Evolutionary conservation across 1,139 yeast genomes (phyloP), one percentile per base, ranked within the genome.

Genomic region (Zhuliangozyma parablackwelliae): DNA sequence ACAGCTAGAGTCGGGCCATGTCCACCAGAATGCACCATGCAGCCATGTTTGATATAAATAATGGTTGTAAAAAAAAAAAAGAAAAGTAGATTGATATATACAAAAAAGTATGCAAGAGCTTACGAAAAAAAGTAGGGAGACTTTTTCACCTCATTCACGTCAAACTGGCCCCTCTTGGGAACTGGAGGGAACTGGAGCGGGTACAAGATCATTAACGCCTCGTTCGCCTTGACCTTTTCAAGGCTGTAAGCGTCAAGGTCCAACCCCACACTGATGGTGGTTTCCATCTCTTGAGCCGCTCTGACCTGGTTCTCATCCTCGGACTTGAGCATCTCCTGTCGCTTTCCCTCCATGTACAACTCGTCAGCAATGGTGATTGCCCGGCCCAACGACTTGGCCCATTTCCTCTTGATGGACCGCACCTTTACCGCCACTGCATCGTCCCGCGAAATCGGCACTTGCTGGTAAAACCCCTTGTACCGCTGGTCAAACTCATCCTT

Each of bases 131-230:
- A 92, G 61, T 92, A 92, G 34, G 74, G 73, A 42, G 96, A 86
- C 33, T 81, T 75, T 51, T 75, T 74, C 37, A 92, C 82, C 43
- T 75, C 75, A 32, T 68, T 63, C 31, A 92, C 95, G 54, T 90
- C 95, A 53, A 90, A 87, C 26, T 80, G 81, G 32, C 97, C 98
- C 59, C 78, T 84, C 36, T 73, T 65, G 10, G 97, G 97, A 30
- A 89, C 77, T 0, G 69, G 72, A 0, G 96, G 95, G 49, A 90
- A 72, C 35, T 59, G 63, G 46, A 90, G 66, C 13, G 95, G 96
- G 8, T 78, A 80, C 42, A 71, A 57, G 5, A 69, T 54, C 44
- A 61, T 69, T 40, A 56, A 49, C 1, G 61, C 53, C 34, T 57
- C 28, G 7, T 29, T 5, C n/a, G 31, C 29, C 3, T 26, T 37